Percentiles rank a stretch among this genome's conserved stretches.
Evolutionary conservation across 345 rosid species (phyloP).

Genomic region (Sisymbrium irio): DNA sequence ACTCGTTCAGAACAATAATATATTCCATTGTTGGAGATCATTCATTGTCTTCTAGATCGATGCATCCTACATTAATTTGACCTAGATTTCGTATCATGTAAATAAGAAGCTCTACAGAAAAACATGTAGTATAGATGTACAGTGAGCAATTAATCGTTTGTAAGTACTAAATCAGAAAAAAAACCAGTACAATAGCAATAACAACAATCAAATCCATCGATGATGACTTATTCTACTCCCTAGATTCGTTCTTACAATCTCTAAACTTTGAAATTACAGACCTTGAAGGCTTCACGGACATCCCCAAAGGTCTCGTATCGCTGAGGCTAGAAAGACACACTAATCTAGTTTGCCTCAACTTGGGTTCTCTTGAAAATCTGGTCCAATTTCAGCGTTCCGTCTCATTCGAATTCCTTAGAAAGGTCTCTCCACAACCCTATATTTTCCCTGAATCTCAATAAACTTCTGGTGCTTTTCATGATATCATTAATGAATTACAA

Average conservation of each 20-base stretch:
- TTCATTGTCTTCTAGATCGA: neutral
- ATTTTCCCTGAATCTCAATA: neutral
- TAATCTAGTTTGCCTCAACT: constrained; percentile 8
- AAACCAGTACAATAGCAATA: neutral
- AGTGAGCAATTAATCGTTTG: no score
- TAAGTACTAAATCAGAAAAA: no score
- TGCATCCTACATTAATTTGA: neutral
- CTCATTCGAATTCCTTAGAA: neutral
- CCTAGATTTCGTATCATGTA: neutral
- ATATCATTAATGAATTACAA: neutral
- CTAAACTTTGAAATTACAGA: neutral
- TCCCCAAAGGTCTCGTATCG: neutral
- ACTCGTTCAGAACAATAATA: neutral
- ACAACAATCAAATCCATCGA: neutral
- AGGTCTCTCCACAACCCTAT: neutral
- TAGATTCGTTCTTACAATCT: constrained; percentile 2
- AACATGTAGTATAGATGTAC: no score
- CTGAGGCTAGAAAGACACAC: neutral
- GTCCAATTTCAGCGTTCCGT: neutral
- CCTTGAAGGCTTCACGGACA: neutral
- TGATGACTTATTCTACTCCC: constrained; percentile 1
- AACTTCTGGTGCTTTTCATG: neutral
- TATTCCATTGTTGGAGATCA: neutral
- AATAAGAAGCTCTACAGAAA: no score
- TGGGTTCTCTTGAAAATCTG: neutral